These are phyloP conservation scores for Alternaria solani DNA, from an alignment of 2,329 filamentous ascomycete species.

Conservation along the genomic window DNA sequence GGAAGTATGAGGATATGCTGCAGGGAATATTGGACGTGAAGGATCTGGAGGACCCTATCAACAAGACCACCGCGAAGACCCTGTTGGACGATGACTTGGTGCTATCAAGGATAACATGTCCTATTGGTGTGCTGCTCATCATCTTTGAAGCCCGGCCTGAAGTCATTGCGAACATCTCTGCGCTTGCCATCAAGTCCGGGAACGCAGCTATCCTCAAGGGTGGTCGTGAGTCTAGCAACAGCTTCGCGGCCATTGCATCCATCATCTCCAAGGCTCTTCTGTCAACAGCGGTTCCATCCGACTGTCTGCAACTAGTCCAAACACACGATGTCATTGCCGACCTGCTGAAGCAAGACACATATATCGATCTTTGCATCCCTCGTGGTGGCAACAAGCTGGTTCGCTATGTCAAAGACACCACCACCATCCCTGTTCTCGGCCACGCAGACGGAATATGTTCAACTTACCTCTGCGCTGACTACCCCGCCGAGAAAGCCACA, in stretches of 20 bases:
- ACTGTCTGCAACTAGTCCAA: slow-evolving; percentile 90
- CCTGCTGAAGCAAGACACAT: slow-evolving; percentile 82
- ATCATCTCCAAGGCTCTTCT: slow-evolving; percentile 82
- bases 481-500: slow-evolving; percentile 74
- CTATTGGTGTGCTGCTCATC: slow-evolving; percentile 96
- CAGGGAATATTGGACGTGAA: slow-evolving; percentile 91
- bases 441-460: slow-evolving; percentile 94
- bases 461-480: slow-evolving; percentile 82
- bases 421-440: slow-evolving; percentile 93
- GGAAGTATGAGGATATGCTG: slow-evolving; percentile 98
- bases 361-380: slow-evolving; percentile 95
- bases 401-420: slow-evolving; percentile 85
- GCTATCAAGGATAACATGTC: slow-evolving; percentile 88
- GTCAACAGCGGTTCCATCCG: slow-evolving; percentile 78
- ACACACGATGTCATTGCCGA: slow-evolving; percentile 90
- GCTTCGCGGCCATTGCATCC: slow-evolving; percentile 88
- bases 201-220: slow-evolving; percentile 98
- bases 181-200: slow-evolving; percentile 93
- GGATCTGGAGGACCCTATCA: slow-evolving; percentile 84
- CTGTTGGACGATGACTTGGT: slow-evolving; percentile 84
- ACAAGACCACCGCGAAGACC: slow-evolving; percentile 82
- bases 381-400: slow-evolving; percentile 91
- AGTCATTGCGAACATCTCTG: slow-evolving; percentile 97
- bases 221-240: slow-evolving; percentile 93
- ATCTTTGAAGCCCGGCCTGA: slow-evolving; percentile 98